Percentiles rank a stretch among this genome's conserved stretches.
phyloP scores from a whole-genome alignment of 495 filamentous ascomycete genomes.

The Sabuloglossum arenarium region DNA sequence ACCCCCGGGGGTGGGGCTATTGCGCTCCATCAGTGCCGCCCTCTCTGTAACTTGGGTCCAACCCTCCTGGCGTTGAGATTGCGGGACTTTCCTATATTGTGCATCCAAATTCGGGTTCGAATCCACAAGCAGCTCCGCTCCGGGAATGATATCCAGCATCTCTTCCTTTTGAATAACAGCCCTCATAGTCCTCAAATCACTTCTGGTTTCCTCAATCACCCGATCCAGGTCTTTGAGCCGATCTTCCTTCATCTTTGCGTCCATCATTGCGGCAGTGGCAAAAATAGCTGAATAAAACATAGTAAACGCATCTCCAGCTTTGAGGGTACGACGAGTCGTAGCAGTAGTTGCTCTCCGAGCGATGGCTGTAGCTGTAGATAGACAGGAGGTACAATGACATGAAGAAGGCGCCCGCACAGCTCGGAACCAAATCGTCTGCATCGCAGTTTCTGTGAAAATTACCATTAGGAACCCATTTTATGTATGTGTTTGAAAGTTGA shows the following conservation, averaged over 20 bases:
- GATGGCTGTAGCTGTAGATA: constrained; percentile 29
- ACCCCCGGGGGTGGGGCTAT: not conserved
- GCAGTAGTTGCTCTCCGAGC: constrained; percentile 31
- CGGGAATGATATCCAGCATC: not conserved
- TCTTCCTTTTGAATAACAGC: not conserved
- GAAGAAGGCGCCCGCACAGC: constrained; percentile 36
- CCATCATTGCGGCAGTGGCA: constrained; percentile 45
- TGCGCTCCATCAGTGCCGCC: not conserved
- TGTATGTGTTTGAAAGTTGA: too few relatives aligned
- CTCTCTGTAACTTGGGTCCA: not conserved
- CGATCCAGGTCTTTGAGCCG: constrained; percentile 41
- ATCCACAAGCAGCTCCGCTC: not conserved
- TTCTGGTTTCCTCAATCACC: constrained; percentile 28
- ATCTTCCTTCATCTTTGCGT: constrained; percentile 38
- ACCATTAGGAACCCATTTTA: too few relatives aligned
- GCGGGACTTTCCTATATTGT: not conserved
- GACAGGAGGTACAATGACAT: constrained; percentile 43
- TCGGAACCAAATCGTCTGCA: constrained; percentile 55
- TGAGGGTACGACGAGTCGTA: constrained; percentile 28
- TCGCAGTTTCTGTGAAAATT: constrained; percentile 14
- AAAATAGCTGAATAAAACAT: constrained; percentile 52
- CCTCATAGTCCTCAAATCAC: constrained; percentile 12
- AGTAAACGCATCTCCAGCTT: constrained; percentile 41
- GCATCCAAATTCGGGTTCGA: not conserved
- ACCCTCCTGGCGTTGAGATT: not conserved